Conservation (phyloP, 371 early-diverging fungal genomes). For the Fennellomyces sp. region DNA sequence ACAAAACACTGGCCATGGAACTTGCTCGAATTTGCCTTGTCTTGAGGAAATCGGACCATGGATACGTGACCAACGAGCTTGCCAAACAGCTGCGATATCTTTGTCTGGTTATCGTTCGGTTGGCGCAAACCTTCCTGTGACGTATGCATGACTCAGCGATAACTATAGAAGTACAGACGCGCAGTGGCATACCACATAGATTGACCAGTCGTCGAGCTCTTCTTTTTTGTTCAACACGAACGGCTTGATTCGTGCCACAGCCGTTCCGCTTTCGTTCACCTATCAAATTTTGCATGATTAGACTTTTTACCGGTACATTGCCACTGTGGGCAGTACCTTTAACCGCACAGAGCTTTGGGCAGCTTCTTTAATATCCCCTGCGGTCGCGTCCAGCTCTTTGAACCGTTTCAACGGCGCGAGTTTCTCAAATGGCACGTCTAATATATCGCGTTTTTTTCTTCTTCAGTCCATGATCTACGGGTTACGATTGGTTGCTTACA, state of each 20-base stretch:
- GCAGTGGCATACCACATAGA: slow-evolving; percentile 33
- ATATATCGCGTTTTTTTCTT: neutral
- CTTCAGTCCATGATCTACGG: no score
- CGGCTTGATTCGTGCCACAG: slow-evolving; percentile 38
- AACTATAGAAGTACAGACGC: neutral
- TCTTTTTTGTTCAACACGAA: slow-evolving; percentile 28
- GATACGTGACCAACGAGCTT: slow-evolving; percentile 34
- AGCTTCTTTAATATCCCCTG: slow-evolving; percentile 30
- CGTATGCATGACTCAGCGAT: neutral
- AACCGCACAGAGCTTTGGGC: slow-evolving; percentile 11
- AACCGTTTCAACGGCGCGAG: slow-evolving; percentile 23
- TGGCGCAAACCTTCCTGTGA: slow-evolving; percentile 27
- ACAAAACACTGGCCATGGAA: slow-evolving; percentile 48
- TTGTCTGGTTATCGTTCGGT: slow-evolving; percentile 19
- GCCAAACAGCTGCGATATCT: slow-evolving; percentile 27
- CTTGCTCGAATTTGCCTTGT: neutral
- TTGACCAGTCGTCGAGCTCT: slow-evolving; percentile 41
- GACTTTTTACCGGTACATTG: neutral
- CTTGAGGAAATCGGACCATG: slow-evolving; percentile 34
- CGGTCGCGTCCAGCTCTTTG: slow-evolving; percentile 18
- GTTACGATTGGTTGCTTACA: neutral
- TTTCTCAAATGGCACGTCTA: slow-evolving; percentile 29
- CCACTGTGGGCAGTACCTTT: neutral
- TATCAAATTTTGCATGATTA: slow-evolving; percentile 2
- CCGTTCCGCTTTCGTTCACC: slow-evolving; percentile 8